Conservation (phyloP, 2,329 filamentous ascomycete species). For the Fusarium armeniacum region DNA sequence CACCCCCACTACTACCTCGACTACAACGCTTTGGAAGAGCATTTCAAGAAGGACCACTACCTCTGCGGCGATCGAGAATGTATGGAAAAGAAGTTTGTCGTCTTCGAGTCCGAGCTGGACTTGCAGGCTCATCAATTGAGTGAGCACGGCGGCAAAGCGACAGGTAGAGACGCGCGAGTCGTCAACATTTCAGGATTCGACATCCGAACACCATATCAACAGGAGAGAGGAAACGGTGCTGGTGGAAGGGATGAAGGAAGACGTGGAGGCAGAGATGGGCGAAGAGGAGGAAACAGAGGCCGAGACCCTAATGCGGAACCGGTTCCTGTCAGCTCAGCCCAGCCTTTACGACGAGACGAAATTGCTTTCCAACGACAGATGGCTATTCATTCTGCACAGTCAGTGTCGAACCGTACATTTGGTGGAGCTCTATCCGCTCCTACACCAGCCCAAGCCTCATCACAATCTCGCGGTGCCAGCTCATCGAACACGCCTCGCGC, state of each 20-base stretch:
- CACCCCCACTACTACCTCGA: slow-evolving; percentile 92
- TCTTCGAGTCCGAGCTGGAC: slow-evolving; percentile 95
- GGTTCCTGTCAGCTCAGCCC: slow-evolving; percentile 80
- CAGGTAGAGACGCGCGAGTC: slow-evolving; percentile 82
- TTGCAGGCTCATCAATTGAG: slow-evolving; percentile 93
- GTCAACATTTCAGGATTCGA: slow-evolving; percentile 93
- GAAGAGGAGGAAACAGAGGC: slow-evolving; percentile 70
- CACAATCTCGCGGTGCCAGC: slow-evolving; percentile 45
- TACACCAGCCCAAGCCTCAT: slow-evolving; percentile 44
- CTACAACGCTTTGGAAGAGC: slow-evolving; percentile 86
- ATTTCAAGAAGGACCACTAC: slow-evolving; percentile 91
- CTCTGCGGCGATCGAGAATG: slow-evolving; percentile 88
- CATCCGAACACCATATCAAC: slow-evolving; percentile 78
- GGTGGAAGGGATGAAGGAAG: slow-evolving; percentile 59
- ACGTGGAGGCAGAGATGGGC: slow-evolving; percentile 66
- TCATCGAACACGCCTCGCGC: slow-evolving; percentile 44
- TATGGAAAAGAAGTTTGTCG: slow-evolving; percentile 96
- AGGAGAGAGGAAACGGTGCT: slow-evolving; percentile 63
- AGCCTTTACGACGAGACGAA: slow-evolving; percentile 86
- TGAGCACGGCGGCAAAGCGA: slow-evolving; percentile 87
- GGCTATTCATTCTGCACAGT: slow-evolving; percentile 90
- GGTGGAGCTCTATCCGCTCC: slow-evolving; percentile 80
- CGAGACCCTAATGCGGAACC: slow-evolving; percentile 90
- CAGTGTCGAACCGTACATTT: slow-evolving; percentile 83
- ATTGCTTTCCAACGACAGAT: slow-evolving; percentile 92